Base-by-base conservation (phyloP, 1,139 yeast genomes). In the Yamadazyma dendronema region DNA sequence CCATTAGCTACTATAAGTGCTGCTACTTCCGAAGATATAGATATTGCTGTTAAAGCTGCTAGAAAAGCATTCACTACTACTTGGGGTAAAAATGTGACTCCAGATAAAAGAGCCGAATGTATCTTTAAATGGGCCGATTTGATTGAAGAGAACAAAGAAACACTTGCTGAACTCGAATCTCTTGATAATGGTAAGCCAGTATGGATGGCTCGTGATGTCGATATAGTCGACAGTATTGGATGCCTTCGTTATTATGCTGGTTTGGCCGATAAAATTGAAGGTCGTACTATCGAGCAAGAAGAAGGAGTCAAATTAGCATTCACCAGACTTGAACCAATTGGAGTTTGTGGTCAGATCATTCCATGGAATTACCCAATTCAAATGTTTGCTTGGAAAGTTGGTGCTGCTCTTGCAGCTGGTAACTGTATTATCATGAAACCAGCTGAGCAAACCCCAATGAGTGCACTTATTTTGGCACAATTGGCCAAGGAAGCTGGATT, bases 101-200 rank as follows among this genome's bases (percentile, higher is more conserved):
- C 63, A 21, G 61, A 65, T 30, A 67, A 64, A 40, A 73, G 83
- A 53, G 77, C 75, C 15, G 52, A 57, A 31, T 66, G 70, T 23
- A 56, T 81, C 43, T 58, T 62, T 57, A 78, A 74, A 52, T 56
- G 79, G 38, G 84, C 84, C 28, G 79, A 77, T 38, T 57, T 76
- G 44, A 54, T 80, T 50, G 81, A 77, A 38, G 60, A 68, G 43
- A 65, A 79, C 44, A 58, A 64, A 30, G 84, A 79, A 30, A 52
- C 71, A 26, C 52, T 82, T 37, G 75, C 81, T 19, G 65, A 77
- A 30, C 74, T 82, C 47, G 89, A 82, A 62, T 73, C 86, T 16
- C 64, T 81, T 61, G 88, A 82, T 54, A 79, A 82, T 44, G 89
- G 89, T 54, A 82, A 82, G 61, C 77, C 85, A 33, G 62, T 78